Percentiles rank a stretch among this genome's conserved stretches.
Conservation (phyloP, 2,329 filamentous ascomycete species). For the Diaporthe sp. region DNA sequence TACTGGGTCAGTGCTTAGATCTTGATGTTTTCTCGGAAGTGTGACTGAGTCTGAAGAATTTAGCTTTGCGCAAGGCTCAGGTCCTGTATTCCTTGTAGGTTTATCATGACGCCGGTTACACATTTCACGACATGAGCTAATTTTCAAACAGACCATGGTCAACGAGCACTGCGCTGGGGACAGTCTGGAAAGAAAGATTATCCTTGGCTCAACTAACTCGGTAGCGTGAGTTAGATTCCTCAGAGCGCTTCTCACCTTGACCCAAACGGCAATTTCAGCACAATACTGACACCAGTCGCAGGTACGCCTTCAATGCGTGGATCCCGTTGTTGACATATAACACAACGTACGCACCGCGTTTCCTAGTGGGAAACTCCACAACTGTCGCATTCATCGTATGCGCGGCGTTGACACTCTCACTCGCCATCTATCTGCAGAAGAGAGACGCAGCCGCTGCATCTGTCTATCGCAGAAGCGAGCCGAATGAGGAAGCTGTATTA, state of each 20-base stretch:
- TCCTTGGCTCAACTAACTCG: slow-evolving; percentile 46
- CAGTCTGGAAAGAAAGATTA: slow-evolving; percentile 46
- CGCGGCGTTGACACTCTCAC: slow-evolving; percentile 44
- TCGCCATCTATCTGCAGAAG: slow-evolving; percentile 44
- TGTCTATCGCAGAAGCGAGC: background rate
- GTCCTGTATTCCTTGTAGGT: slow-evolving; percentile 46
- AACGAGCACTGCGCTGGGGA: slow-evolving; percentile 46
- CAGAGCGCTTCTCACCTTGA: background rate
- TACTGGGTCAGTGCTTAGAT: slow-evolving; percentile 38
- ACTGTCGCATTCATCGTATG: slow-evolving; percentile 46
- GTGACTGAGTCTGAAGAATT: background rate
- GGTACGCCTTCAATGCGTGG: slow-evolving; percentile 48
- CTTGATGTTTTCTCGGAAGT: rapidly evolving
- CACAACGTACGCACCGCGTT: slow-evolving; percentile 46
- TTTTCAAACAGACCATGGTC: slow-evolving; percentile 44
- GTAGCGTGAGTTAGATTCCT: slow-evolving; percentile 41
- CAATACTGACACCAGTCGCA: background rate
- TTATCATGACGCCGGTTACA: too few relatives aligned
- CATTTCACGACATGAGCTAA: background rate
- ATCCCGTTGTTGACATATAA: slow-evolving; percentile 47
- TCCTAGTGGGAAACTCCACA: slow-evolving; percentile 46
- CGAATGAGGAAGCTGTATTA: background rate
- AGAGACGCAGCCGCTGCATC: slow-evolving; percentile 35
- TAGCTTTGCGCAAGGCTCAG: slow-evolving; percentile 46
- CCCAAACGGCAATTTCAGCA: background rate